These are phyloP conservation scores for Fusarium cicatricum DNA, from an alignment of 2,329 filamentous ascomycete species.

Conservation along the genomic window DNA sequence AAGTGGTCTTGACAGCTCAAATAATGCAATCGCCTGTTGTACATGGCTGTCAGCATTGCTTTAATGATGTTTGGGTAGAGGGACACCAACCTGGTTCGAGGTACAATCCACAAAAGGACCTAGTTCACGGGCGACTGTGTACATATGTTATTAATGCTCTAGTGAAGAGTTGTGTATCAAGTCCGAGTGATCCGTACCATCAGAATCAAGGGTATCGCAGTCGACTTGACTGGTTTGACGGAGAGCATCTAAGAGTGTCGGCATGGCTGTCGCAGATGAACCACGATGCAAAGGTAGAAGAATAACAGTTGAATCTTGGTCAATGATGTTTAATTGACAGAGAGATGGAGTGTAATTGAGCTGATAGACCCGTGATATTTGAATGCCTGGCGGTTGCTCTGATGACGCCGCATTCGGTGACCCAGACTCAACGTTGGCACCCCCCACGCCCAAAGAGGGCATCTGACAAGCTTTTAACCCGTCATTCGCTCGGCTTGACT, in stretches of 20 bases:
- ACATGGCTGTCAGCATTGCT: background rate
- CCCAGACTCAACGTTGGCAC: background rate
- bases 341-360: background rate
- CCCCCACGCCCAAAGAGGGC: slow-evolving; percentile 15
- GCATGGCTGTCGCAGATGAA: slow-evolving; percentile 28
- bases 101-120: slow-evolving; percentile 50
- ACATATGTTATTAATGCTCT: slow-evolving; percentile 13
- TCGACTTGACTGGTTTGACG: slow-evolving; percentile 44
- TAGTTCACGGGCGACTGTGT: slow-evolving; percentile 42
- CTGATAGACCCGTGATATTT: slow-evolving; percentile 3
- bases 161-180: background rate
- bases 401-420: slow-evolving; percentile 1
- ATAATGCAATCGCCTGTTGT: slow-evolving; percentile 46
- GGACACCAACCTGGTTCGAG: slow-evolving; percentile 44
- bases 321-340: background rate
- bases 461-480: slow-evolving; percentile 9
- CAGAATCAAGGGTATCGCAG: slow-evolving; percentile 49
- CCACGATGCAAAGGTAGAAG: background rate
- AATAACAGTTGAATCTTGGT: background rate
- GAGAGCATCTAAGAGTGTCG: slow-evolving; percentile 40
- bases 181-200: slow-evolving; percentile 35
- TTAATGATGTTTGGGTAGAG: no score
- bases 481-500: slow-evolving; percentile 28
- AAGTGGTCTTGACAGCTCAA: slow-evolving; percentile 41
- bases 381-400: background rate